phyloP scores from a whole-genome alignment of 2,329 filamentous ascomycete species.

The Lachnellula willkommii region DNA sequence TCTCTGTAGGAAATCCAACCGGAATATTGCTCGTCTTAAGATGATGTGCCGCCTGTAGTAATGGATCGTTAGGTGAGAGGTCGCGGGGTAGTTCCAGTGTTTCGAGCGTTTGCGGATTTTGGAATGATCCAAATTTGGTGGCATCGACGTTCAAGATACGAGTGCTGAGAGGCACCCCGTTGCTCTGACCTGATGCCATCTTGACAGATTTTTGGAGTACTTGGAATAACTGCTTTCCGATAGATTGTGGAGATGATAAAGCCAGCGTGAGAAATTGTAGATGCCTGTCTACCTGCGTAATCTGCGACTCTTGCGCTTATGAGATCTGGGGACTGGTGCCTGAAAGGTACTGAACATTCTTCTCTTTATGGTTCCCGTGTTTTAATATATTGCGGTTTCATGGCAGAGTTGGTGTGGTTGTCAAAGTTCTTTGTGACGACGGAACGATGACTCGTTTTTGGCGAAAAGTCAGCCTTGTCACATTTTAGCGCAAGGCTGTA shows the following conservation, averaged over 20 bases:
- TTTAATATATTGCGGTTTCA: constrained; percentile 2
- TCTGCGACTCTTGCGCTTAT: constrained; percentile 27
- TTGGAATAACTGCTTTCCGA: constrained; percentile 9
- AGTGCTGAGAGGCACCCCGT: constrained; percentile 17
- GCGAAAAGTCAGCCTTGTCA: too few relatives aligned
- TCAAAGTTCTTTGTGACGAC: not conserved
- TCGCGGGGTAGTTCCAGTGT: constrained; percentile 24
- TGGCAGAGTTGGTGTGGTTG: not conserved
- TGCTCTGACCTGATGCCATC: constrained; percentile 19
- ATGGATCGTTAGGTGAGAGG: constrained; percentile 8
- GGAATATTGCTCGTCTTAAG: constrained; percentile 42
- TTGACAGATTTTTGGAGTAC: constrained; percentile 6
- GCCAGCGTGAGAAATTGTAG: constrained; percentile 17
- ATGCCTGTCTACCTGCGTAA: constrained; percentile 18
- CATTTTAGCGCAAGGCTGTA: too few relatives aligned
- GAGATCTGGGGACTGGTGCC: constrained; percentile 15
- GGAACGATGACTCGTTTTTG: too few relatives aligned
- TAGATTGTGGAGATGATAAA: constrained; percentile 9
- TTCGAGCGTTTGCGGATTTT: constrained; percentile 21
- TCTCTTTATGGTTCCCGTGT: not conserved
- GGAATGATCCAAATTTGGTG: constrained; percentile 22
- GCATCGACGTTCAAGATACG: constrained; percentile 22
- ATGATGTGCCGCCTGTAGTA: constrained; percentile 26
- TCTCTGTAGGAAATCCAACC: constrained; percentile 95
- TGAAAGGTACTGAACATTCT: constrained; percentile 23